Evolutionary conservation across 164 flowering plant genomes (phyloP), one percentile per base, ranked within the genome.

Genomic region (Protea cynaroides): DNA sequence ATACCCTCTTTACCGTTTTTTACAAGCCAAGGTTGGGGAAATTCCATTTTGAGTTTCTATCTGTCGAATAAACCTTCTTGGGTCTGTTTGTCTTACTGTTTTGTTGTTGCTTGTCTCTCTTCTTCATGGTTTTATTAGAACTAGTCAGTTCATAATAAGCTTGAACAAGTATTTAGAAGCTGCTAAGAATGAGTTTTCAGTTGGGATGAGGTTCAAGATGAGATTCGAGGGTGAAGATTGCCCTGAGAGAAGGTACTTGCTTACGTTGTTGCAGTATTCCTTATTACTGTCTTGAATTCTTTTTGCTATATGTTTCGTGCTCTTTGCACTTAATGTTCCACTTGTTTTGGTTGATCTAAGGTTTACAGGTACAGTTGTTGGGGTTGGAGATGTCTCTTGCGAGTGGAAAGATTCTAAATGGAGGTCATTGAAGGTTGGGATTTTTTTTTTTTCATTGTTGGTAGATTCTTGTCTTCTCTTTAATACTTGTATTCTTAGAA

Each of bases 131-230:
- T 38, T 65, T 0, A 46, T 62, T 85, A 90, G 97, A 81, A 82
- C 86, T 23, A 88, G 94, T 69, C 97, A 86, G 69, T 90, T 86
- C 78, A 85, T 90, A 12, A 75, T 90, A 25, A 59, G 85, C 57
- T 23, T 90, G 72, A 90, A 86, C 79, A 86, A 86, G 69, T 90
- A 86, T 64, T 65, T 86, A 61, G 90, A 88, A 59, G 83, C 92
- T 49, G 67, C 80, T 19, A 76, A 79, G 55, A 71, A 83, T 60
- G 73, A 76, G 53, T 79, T 82, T 68, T 56, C 74, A 13, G 80
- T 88, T 64, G 97, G 94, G 57, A 84, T 82, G 84, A 72, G 90
- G 66, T 86, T 80, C 68, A 86, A 80, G 80, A 90, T 90, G 95
- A 76, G 79, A 71, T 88, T 90, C 77, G 94, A 88, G 71, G 90